These are phyloP conservation scores for Fraxinus sp. DNA, from an alignment of 305 asterid genomes.

Conservation along the genomic window DNA sequence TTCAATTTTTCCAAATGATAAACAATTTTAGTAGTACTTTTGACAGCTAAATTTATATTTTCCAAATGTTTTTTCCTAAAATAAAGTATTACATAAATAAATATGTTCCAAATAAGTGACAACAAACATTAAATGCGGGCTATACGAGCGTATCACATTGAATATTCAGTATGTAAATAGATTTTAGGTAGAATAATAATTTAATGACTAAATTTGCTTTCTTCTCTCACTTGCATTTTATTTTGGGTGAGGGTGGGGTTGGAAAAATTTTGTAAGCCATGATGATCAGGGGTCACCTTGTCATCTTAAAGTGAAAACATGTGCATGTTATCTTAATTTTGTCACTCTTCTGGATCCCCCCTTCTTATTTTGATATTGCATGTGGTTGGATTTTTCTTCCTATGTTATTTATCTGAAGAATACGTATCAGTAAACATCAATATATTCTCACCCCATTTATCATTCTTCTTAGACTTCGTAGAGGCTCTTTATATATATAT, in stretches of 20 bases:
- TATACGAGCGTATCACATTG: background rate
- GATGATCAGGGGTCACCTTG: background rate
- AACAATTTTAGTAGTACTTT: background rate
- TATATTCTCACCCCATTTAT: background rate
- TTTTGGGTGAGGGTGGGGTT: background rate
- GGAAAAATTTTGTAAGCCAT: background rate
- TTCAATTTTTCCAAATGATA: background rate
- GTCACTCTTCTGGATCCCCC: background rate
- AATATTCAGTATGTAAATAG: background rate
- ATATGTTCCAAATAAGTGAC: background rate
- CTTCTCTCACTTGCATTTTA: background rate
- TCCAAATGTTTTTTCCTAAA: background rate
- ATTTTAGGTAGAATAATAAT: background rate
- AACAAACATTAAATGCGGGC: background rate
- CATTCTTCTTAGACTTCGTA: background rate
- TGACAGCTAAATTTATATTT: background rate
- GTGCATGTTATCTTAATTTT: background rate
- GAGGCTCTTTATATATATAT: background rate
- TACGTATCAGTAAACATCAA: background rate
- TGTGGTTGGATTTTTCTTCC: background rate
- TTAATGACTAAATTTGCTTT: background rate
- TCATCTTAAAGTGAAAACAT: background rate
- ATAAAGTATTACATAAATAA: background rate
- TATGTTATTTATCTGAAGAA: background rate
- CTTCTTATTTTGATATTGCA: background rate